These are phyloP conservation scores for Thelonectria olida DNA, from an alignment of 2,329 filamentous ascomycete genomes.

Conservation along the genomic window DNA sequence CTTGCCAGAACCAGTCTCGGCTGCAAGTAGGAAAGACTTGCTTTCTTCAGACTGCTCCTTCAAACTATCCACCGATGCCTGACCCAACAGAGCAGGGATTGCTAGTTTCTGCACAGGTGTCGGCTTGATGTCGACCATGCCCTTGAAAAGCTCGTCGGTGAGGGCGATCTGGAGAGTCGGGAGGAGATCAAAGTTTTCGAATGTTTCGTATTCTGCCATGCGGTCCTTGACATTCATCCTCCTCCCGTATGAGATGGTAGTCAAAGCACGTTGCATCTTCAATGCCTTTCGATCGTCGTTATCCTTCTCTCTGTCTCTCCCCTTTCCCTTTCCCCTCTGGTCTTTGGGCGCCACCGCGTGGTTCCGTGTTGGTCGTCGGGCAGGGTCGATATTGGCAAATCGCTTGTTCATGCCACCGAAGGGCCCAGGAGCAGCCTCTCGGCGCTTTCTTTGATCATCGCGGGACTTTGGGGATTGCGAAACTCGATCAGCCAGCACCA, in stretches of 20 bases:
- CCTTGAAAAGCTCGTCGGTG: constrained; percentile 75
- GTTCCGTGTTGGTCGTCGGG: constrained; percentile 29
- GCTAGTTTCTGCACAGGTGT: constrained; percentile 91
- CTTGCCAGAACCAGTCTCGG: constrained; percentile 97
- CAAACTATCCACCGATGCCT: constrained; percentile 47
- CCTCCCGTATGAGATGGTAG: constrained; percentile 79
- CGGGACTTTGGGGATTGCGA: constrained; percentile 49
- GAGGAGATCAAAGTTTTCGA: constrained; percentile 82
- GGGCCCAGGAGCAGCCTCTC: constrained; percentile 55
- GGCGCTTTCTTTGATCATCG: constrained; percentile 48
- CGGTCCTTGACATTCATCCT: constrained; percentile 60
- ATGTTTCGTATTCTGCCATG: constrained; percentile 77
- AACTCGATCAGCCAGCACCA: constrained; percentile 66
- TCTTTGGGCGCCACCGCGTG: constrained; percentile 26
- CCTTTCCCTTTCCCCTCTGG: constrained; percentile 36
- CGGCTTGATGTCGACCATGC: constrained; percentile 78
- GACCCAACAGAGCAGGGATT: constrained; percentile 80
- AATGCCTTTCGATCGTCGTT: constrained; percentile 73
- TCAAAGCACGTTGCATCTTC: constrained; percentile 89
- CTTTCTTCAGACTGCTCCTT: constrained; percentile 52
- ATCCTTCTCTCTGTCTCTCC: constrained; percentile 40
- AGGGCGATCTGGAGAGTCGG: constrained; percentile 78
- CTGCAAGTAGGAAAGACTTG: constrained; percentile 78
- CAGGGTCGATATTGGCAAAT: constrained; percentile 51
- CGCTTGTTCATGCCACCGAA: constrained; percentile 67